Evolutionary conservation across 129 eudicot genomes (phyloP), one percentile per base, ranked within the genome.

Genomic region (Tagetes erecta): DNA sequence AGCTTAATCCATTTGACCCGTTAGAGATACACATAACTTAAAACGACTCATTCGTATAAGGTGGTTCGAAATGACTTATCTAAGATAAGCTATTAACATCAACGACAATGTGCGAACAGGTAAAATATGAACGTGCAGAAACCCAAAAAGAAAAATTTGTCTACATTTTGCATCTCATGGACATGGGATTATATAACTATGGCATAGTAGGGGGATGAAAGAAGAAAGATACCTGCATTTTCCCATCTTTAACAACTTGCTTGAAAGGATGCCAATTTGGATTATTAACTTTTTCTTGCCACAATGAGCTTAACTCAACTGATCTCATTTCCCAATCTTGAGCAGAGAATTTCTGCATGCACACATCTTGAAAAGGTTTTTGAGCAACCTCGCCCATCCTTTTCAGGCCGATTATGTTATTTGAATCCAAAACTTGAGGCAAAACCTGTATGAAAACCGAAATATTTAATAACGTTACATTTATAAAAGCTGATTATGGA

Each of bases 331-430:
- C 86, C 83, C 89, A 81, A 36, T 80, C 87, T 33, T 75, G 73
- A 39, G 58, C 59, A 20, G 87, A 74, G 65, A 80, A 83, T 66
- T 71, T 85, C 79, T 83, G 86, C 68, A 82, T 63, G 75, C 92
- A 87, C 38, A 75, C 86, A 42, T 82, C 85, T 85, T 83, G 86
- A 71, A 87, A 87, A 68, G 92, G 89, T 56, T 78, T 76, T 59
- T 76, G 78, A 82, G 74, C 78, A 80, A 87, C 88, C 76, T 87
- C 92, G 68, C 89, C 92, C 89, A 87, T 84, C 70, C 92, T 75
- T 80, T 75, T 87, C n/a, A 87, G 40, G 12, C 92, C 87, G 62
- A 87, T 72, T 60, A 8, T 55, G 20, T 71, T 46, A 35, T 66
- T 67, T 37, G 72, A 36, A 31, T 87, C 87, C 69, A 79, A 51